phyloP scores from a whole-genome alignment of 2,329 filamentous ascomycete species.

The Fusarium kyushuense region DNA sequence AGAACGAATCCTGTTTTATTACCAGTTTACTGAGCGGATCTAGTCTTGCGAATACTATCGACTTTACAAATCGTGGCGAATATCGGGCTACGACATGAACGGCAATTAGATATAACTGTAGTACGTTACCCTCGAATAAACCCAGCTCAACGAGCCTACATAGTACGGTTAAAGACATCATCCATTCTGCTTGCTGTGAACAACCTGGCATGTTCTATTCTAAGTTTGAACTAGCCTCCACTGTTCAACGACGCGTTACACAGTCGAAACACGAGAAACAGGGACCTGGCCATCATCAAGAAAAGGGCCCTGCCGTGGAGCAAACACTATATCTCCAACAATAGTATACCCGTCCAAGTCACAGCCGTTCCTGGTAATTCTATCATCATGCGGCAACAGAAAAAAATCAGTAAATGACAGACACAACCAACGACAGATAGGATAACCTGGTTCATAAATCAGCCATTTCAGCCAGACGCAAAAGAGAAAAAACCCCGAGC shows the following conservation, averaged over 20 bases:
- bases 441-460: constrained; percentile 22
- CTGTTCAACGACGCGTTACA: constrained; percentile 32
- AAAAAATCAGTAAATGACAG: background rate
- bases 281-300: background rate
- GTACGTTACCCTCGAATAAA: constrained; percentile 1
- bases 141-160: constrained; percentile 12
- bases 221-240: background rate
- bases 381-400: background rate
- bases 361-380: background rate
- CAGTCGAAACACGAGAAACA: constrained; percentile 37
- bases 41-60: background rate
- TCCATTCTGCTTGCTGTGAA: background rate
- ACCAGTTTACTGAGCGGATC: background rate
- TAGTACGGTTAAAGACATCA: constrained; percentile 10
- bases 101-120: background rate
- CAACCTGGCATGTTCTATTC: background rate
- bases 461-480: constrained; percentile 1
- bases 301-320: constrained; percentile 18
- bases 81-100: constrained; percentile 4
- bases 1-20: background rate
- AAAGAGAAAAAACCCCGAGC: constrained; percentile 3
- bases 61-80: constrained; percentile 14
- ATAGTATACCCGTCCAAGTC: background rate
- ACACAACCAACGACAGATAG: background rate
- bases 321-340: constrained; percentile 20